Evolutionary conservation across 768 basidiomycete species (phyloP).

Genomic region (Myochromella boudieri): DNA sequence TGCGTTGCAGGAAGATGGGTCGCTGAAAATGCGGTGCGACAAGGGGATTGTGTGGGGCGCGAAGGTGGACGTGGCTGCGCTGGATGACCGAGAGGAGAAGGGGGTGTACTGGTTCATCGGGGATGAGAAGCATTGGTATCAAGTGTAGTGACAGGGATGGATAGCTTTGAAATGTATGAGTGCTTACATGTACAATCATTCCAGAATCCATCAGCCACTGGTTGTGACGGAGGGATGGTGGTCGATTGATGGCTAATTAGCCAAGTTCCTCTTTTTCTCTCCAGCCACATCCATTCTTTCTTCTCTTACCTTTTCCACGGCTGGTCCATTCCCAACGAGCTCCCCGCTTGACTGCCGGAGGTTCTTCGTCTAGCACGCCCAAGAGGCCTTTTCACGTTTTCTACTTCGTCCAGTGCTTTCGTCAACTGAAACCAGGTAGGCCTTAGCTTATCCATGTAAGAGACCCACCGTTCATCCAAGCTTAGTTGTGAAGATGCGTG

Average conservation of each 20-base stretch:
- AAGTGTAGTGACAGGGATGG: constrained; percentile 33
- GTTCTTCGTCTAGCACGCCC: constrained; percentile 29
- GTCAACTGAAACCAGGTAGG: constrained; percentile 6
- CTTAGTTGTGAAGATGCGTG: constrained; percentile 20
- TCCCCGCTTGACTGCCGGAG: constrained; percentile 24
- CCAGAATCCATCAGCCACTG: not conserved
- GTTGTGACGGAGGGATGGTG: constrained; percentile 16
- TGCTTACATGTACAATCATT: not conserved
- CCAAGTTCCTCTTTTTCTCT: no score
- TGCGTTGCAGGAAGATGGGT: constrained; percentile 53
- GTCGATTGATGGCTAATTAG: no score
- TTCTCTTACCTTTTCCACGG: constrained; percentile 23
- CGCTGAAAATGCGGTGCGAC: constrained; percentile 35
- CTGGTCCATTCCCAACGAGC: constrained; percentile 29
- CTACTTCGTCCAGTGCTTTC: constrained; percentile 4
- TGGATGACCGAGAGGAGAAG: constrained; percentile 54
- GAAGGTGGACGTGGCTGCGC: constrained; percentile 24
- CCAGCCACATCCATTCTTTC: constrained; percentile 18
- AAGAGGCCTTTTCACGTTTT: constrained; percentile 39
- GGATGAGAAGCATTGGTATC: constrained; percentile 64
- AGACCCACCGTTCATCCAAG: not conserved
- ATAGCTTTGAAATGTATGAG: not conserved
- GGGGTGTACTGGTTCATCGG: constrained; percentile 58
- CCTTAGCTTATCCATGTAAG: not conserved
- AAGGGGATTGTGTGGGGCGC: constrained; percentile 20